Base-by-base conservation (phyloP, 2,329 filamentous ascomycete species). In the Pseudocercospora crystallina region DNA sequence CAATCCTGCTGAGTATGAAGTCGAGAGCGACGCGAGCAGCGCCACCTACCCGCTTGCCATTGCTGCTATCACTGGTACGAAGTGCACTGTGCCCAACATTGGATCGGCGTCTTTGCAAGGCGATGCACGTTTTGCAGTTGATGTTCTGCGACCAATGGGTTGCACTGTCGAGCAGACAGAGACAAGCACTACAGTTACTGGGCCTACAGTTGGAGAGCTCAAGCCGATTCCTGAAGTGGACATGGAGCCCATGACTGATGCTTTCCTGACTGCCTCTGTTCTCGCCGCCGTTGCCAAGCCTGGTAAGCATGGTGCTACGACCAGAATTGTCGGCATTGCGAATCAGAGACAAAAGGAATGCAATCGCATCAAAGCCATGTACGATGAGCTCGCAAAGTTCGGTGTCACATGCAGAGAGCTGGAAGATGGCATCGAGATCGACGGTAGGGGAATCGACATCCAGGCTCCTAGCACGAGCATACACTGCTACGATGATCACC, bases 241-340 rank as follows among this genome's bases (percentile, higher is more conserved):
- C 65, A 99, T 99, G 94, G 94, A 97, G 70, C 88, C 92, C 1
- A 99, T 99, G 94, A 99, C 94, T 0, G 94, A 99, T 71, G 94
- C 94, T 42, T 99, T 99, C 77, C 79, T 99, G 45, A 96, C 91
- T 4, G 94, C 94, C 13, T 95, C 90, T 1, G 90, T 96, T 4
- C 80, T 99, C 40, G 94, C 90, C 20, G 94, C 94, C 32, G 89
- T 96, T 37, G 90, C 92, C 8, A 83, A 81, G 11, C 89, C 89
- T 2, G 84, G 84, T 43, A 75, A 73, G 44, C 68, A 71, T 8
- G 79, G 77, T 33, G 74, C 74, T 39, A 86, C 83, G 2, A 99
- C 94, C 0, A 83, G 83, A 49, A 97, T 99, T 59, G 87, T 85
- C 12, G 94, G 94, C 43, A 99, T 99, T 61, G 94, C 94, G 29